Conservation (phyloP, 2,329 filamentous ascomycete species). For the Phyllosticta citriasiana region DNA sequence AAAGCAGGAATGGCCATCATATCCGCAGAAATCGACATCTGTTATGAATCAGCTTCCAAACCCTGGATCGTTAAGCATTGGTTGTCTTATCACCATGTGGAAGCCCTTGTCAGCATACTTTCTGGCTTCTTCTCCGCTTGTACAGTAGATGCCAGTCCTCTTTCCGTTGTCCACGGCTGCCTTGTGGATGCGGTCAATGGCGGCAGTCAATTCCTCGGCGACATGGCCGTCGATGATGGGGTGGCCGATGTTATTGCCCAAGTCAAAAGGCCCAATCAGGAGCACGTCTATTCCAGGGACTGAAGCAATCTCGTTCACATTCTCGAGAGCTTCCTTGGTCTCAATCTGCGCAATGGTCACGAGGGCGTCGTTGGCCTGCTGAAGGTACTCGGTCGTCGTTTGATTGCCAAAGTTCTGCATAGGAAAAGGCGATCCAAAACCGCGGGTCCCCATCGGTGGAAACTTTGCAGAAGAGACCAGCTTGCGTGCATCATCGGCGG, state of each 20-base stretch:
- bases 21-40: slow-evolving; percentile 27
- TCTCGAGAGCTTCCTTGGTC: slow-evolving; percentile 30
- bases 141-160: slow-evolving; percentile 46
- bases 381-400: slow-evolving; percentile 38
- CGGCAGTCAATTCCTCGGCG: slow-evolving; percentile 40
- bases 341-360: slow-evolving; percentile 42
- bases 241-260: slow-evolving; percentile 48
- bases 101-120: slow-evolving; percentile 45
- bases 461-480: slow-evolving; percentile 47
- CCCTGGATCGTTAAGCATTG: not conserved
- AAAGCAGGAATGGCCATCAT: slow-evolving; percentile 35
- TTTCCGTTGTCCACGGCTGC: slow-evolving; percentile 45
- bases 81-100: slow-evolving; percentile 38
- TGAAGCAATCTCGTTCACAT: slow-evolving; percentile 39
- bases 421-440: slow-evolving; percentile 47
- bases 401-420: slow-evolving; percentile 37
- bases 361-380: slow-evolving; percentile 44
- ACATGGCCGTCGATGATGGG: slow-evolving; percentile 39
- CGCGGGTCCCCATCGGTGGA: slow-evolving; percentile 44
- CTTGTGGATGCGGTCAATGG: slow-evolving; percentile 41
- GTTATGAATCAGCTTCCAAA: not conserved
- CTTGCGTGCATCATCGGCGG: slow-evolving; percentile 41
- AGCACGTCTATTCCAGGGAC: slow-evolving; percentile 44
- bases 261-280: slow-evolving; percentile 46
- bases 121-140: slow-evolving; percentile 41